Evolutionary conservation across 2,329 filamentous ascomycete species (phyloP), one percentile per base, ranked within the genome.

Genomic region (Trichoderma breve): DNA sequence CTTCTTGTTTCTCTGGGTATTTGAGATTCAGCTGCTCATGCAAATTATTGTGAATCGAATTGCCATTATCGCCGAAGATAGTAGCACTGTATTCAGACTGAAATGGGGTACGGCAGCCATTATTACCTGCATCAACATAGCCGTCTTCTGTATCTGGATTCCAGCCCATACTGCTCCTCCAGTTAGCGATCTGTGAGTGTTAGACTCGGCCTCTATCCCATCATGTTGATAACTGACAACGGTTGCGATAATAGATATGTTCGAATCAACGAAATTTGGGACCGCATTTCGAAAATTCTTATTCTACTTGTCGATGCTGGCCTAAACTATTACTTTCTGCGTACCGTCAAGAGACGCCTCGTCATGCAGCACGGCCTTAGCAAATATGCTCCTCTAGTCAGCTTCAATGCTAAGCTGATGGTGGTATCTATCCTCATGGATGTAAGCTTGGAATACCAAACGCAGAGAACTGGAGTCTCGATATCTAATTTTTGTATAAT

Each of bases 91-190:
- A 8, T 30, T 65, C 0, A 78, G 75, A 15, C 74, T 88, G 32
- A 87, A 88, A 79, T 86, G 83, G 84, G 81, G 81, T 1, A 83
- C 83, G 0, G 80, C 84, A 0, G 51, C 77, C 0, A 18, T 85
- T 3, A 86, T 88, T 65, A 84, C 83, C 1, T 36, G 78, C 12
- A 84, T 89, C 74, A 88, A 89, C 63, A 82, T 88, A 24, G 83
- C 83, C 0, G 87, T 88, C 14, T 88, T 86, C 71, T 81, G 78
- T 64, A 87, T 88, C 57, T 89, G 85, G 82, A 86, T 89, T 18
- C 87, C 87, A 0, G 78, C 85, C 0, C 83, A 85, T 47, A 73
- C 75, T 0, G 71, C 74, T 15, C 75, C 21, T 18, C 4, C 2
- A 14, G 55, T 51, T n/a, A 69, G 36, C 39, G 28, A 69, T 14